These are phyloP conservation scores for Lichtheimia hyalospora DNA, from an alignment of 371 early-diverging fungal genomes.

Conservation along the genomic window DNA sequence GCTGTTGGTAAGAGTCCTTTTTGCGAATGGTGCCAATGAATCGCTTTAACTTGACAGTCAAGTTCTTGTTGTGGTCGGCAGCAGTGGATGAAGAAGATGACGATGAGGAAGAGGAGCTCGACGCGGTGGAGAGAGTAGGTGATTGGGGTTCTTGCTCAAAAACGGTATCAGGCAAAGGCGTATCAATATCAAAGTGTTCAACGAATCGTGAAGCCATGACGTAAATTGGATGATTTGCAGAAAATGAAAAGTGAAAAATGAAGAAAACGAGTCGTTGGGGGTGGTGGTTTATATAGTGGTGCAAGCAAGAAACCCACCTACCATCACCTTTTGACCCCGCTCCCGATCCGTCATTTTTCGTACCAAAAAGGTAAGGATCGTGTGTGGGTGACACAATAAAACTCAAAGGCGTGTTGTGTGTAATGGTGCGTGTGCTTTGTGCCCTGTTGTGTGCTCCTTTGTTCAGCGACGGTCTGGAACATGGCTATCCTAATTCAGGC, in stretches of 20 bases:
- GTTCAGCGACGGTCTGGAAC: too few species aligned
- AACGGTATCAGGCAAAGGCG: neutral
- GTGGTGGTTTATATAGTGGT: neutral
- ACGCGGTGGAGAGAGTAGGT: neutral
- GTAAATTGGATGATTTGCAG: neutral
- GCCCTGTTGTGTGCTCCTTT: too few species aligned
- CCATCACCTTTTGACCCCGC: neutral
- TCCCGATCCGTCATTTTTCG: neutral
- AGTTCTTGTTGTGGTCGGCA: neutral
- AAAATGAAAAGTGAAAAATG: neutral
- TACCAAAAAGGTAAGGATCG: too few species aligned
- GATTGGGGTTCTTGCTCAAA: neutral
- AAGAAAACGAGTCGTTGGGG: neutral
- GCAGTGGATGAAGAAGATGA: slow-evolving; percentile 1
- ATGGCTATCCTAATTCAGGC: too few species aligned
- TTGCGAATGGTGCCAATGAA: slow-evolving; percentile 1
- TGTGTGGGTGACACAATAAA: too few species aligned
- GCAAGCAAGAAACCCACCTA: neutral
- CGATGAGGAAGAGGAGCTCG: neutral
- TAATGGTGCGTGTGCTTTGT: too few species aligned
- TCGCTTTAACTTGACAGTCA: neutral
- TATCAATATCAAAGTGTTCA: slow-evolving; percentile 7
- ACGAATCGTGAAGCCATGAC: slow-evolving; percentile 4
- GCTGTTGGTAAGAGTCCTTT: neutral
- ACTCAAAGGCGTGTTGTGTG: too few species aligned